These are phyloP conservation scores for Phialophora tarda DNA, from an alignment of 2,329 filamentous ascomycete species.

Conservation along the genomic window DNA sequence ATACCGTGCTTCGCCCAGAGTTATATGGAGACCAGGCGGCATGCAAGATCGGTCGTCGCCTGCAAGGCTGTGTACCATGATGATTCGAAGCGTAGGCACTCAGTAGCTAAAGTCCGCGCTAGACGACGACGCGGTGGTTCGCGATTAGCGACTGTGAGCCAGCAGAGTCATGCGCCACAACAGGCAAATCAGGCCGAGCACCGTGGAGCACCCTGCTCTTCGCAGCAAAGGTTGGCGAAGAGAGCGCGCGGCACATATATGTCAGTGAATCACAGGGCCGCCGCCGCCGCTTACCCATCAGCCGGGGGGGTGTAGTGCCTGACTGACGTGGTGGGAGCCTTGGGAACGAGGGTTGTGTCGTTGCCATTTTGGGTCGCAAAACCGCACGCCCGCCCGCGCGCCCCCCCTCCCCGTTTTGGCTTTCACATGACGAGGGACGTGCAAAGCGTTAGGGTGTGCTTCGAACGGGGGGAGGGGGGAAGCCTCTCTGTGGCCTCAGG, in stretches of 20 bases:
- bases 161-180: conserved; percentile 23
- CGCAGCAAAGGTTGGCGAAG: not conserved
- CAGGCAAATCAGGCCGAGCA: conserved; percentile 8
- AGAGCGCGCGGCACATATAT: not conserved
- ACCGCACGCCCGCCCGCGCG: too few species aligned
- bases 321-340: conserved; percentile 24
- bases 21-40: conserved; percentile 10
- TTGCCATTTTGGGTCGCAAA: conserved; percentile 11
- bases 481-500: conserved; percentile 1
- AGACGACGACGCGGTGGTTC: not conserved
- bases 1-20: conserved; percentile 9
- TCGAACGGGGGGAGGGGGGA: not conserved
- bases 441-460: not conserved
- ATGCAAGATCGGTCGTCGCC: conserved; percentile 18
- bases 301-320: conserved; percentile 1
- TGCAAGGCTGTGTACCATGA: conserved; percentile 23
- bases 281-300: conserved; percentile 1
- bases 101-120: conserved; percentile 12
- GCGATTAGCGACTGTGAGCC: not conserved
- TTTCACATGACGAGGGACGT: conserved; percentile 17
- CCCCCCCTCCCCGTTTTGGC: conserved; percentile 10
- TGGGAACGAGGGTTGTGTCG: not conserved
- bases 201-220: not conserved
- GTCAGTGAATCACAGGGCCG: conserved; percentile 6
- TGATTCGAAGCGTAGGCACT: conserved; percentile 18